Evolutionary conservation across 1,284 basidiomycete species (phyloP), one percentile per base, ranked within the genome.

Genomic region (Apiotrichum mycotoxinovorans): DNA sequence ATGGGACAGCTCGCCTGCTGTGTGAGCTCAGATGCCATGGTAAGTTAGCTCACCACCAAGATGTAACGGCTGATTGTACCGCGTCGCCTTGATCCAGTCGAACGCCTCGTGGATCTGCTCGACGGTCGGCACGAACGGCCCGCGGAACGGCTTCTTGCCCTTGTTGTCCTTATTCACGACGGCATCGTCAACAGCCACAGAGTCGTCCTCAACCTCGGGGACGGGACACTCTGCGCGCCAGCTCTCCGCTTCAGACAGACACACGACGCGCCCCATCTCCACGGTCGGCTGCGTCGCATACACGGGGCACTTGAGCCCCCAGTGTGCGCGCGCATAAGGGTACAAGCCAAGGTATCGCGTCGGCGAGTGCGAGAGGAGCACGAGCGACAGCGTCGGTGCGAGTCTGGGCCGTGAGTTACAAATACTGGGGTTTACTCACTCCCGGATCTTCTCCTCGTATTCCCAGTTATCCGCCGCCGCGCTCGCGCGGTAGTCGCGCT

Each of bases 241-340:
- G 25, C 85, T 85, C 66, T 92, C 89, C 0, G 87, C 81, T 63
- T 94, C 91, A 70, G 94, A 88, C 2, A 87, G 82, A 7, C 87
- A 86, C 27, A 91, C 91, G 47, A 97, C 89, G 34, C 91, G 83
- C 3, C 90, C 95, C 89, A 95, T 97, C 55, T 94, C 92, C 65
- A 96, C 91, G 0, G 96, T 92, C 23, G 96, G 95, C 47, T 98
- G 83, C 0, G 95, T 96, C 0, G 91, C 89, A 74, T 98, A 99
- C n/a, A 92, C 86, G 11, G 92, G 92, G 42, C 93, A 94, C 51
- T 84, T 87, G 40, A 98, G 82, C 20, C 87, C 88, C 85, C 92
- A 93, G 68, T 85, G 83, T 7, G 93, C 83, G 67, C 90, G 83
- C 1, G 94, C 93, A 73, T 91, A 97, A 8, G 94, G 85, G 72